Evolutionary conservation across 2,329 filamentous ascomycete species (phyloP).

Genomic region (Raffaelea albimanens): DNA sequence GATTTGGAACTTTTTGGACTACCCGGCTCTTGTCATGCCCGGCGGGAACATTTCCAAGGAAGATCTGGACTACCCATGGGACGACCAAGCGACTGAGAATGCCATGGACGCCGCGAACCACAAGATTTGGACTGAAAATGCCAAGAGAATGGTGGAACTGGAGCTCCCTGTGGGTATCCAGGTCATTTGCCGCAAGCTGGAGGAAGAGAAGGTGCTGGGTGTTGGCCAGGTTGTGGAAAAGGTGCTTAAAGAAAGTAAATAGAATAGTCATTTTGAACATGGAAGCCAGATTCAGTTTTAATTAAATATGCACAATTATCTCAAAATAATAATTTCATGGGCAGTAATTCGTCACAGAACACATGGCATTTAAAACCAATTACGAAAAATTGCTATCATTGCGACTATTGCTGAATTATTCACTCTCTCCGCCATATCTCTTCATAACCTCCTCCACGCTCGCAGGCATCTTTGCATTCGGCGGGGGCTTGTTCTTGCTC

Average conservation of each 20-base stretch:
- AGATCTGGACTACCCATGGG: constrained; percentile 21
- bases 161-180: constrained; percentile 43
- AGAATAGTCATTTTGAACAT: not conserved
- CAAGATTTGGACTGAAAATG: constrained; percentile 31
- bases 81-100: constrained; percentile 34
- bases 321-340: no score
- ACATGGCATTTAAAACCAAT: no score
- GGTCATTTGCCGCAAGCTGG: constrained; percentile 38
- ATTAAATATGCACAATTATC: no score
- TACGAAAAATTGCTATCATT: no score
- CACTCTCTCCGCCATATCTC: constrained; percentile 3
- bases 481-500: constrained; percentile 46
- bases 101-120: constrained; percentile 42
- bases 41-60: constrained; percentile 29
- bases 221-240: constrained; percentile 26
- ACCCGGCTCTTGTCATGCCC: constrained; percentile 47
- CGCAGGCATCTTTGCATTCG: constrained; percentile 53
- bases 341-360: no score
- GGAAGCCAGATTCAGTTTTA: no score
- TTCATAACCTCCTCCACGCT: constrained; percentile 41
- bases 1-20: constrained; percentile 54
- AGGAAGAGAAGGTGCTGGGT: constrained; percentile 46
- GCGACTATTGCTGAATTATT: no score
- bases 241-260: not conserved
- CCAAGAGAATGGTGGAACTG: constrained; percentile 24